Base-by-base conservation (phyloP, 2,329 filamentous ascomycete genomes). In the Fusarium anthophilum region DNA sequence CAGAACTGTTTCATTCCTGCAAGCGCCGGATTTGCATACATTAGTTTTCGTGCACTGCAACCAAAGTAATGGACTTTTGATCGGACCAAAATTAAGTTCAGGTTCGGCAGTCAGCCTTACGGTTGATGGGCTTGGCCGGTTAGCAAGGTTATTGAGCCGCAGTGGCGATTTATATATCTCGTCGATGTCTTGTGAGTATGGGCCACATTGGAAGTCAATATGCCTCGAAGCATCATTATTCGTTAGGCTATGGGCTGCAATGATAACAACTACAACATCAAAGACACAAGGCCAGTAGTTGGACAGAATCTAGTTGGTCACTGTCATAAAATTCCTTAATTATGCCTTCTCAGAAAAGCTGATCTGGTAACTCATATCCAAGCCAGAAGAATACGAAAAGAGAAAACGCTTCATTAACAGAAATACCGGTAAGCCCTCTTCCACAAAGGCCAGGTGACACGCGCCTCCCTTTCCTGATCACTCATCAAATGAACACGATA, bases 401-500 rank as follows among this genome's bases (percentile, higher is more conserved):
- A 66, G 18, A 65, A 6, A 43, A 48, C 54, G 37, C 20, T 60
- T 30, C 28, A 50, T 68, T n/a, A 95, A 77, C 93, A 95, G 70
- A 95, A 83, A 69, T 90, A 87, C 78, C 92, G 92, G 79, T 95
- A 96, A 20, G 88, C 71, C 78, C 87, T 91, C 85, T 95, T 96
- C 93, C 93, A 96, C 64, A 78, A 82, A 0, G 93, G 93, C 93
- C 93, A 95, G 9, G 82, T 80, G 28, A 87, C 88, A 79, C 87
- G 86, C 83, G 98, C 94, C 54, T 92, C 92, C 45, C 87, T 84
- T 85, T 98, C 95, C 81, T 97, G 92, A 45, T 91, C 91, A 57
- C 96, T 86, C 61, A 98, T 83, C 68, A 93, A 89, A 26, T 91
- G 90, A 47, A 98, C 84, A 79, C 97, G 94, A 66, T 98, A 88